phyloP scores from a whole-genome alignment of 805 yeast genomes.

The Lachancea kluyveri region DNA sequence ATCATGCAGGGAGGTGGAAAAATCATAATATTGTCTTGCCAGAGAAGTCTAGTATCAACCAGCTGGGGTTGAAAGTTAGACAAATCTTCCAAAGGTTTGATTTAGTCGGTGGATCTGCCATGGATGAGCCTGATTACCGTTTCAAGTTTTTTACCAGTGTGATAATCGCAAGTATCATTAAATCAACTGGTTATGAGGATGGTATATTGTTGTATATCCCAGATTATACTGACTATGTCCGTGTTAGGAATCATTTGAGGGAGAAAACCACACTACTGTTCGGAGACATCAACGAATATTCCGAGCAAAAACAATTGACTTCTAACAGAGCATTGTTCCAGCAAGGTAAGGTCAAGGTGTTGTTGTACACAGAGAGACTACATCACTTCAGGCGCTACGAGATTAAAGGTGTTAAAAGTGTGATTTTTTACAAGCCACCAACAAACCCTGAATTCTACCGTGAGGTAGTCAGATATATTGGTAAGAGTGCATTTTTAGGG shows the following conservation, averaged over 20 bases:
- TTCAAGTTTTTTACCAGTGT: slow-evolving; percentile 74
- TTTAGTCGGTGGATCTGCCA: slow-evolving; percentile 38
- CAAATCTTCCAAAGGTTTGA: slow-evolving; percentile 72
- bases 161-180: slow-evolving; percentile 61
- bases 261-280: slow-evolving; percentile 57
- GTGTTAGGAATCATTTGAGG: slow-evolving; percentile 59
- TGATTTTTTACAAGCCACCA: slow-evolving; percentile 80
- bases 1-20: slow-evolving; percentile 55
- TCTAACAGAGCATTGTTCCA: slow-evolving; percentile 66
- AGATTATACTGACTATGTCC: slow-evolving; percentile 75
- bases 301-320: slow-evolving; percentile 63
- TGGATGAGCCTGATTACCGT: slow-evolving; percentile 73
- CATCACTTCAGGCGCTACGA: slow-evolving; percentile 88
- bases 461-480: slow-evolving; percentile 67
- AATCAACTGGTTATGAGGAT: slow-evolving; percentile 53
- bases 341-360: slow-evolving; percentile 52
- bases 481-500: slow-evolving; percentile 45
- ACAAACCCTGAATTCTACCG: slow-evolving; percentile 76
- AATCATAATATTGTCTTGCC: slow-evolving; percentile 43
- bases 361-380: slow-evolving; percentile 90
- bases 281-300: slow-evolving; percentile 78
- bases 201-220: slow-evolving; percentile 83
- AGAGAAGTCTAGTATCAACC: slow-evolving; percentile 49
- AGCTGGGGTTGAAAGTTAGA: slow-evolving; percentile 58
- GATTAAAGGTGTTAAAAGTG: slow-evolving; percentile 74